phyloP scores from a whole-genome alignment of 306 rosid species.

The Quercus wislizeni region DNA sequence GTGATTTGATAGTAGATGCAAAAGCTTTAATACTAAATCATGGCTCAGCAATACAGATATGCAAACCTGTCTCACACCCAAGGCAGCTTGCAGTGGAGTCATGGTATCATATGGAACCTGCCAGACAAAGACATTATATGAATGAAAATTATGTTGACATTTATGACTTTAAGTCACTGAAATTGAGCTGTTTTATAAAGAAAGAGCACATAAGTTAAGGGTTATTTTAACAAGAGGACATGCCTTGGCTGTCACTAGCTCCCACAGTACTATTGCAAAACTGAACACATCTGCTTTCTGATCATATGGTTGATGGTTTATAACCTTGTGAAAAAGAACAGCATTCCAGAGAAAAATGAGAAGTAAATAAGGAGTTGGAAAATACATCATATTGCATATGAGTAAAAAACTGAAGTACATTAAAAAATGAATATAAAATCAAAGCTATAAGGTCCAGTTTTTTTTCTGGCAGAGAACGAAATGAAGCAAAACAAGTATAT shows the following conservation, averaged over 20 bases:
- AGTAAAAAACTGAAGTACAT: neutral
- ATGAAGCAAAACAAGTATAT: neutral
- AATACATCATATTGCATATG: constrained; percentile 7
- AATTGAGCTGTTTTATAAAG: neutral
- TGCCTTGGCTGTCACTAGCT: constrained; percentile 95
- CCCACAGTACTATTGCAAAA: constrained; percentile 96
- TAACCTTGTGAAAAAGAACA: constrained; percentile 62
- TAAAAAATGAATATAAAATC: neutral
- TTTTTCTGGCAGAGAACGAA: neutral
- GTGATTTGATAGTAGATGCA: neutral
- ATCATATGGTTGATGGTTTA: constrained; percentile 96
- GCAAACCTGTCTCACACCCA: constrained; percentile 99
- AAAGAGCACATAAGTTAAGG: constrained; percentile 11
- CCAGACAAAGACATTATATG: constrained; percentile 25
- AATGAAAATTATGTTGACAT: constrained; percentile 2
- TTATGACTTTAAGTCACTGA: neutral
- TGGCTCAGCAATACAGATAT: neutral
- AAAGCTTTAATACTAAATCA: neutral
- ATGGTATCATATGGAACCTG: constrained; percentile 95
- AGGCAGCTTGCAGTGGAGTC: constrained; percentile 99
- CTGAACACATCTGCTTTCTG: constrained; percentile 98
- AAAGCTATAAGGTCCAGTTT: neutral
- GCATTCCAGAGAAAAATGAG: constrained; percentile 23
- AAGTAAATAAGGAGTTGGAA: constrained; percentile 16
- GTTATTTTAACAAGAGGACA: constrained; percentile 9